Conservation (phyloP, 495 filamentous ascomycete genomes). For the Hypomontagnella monticulosa region DNA sequence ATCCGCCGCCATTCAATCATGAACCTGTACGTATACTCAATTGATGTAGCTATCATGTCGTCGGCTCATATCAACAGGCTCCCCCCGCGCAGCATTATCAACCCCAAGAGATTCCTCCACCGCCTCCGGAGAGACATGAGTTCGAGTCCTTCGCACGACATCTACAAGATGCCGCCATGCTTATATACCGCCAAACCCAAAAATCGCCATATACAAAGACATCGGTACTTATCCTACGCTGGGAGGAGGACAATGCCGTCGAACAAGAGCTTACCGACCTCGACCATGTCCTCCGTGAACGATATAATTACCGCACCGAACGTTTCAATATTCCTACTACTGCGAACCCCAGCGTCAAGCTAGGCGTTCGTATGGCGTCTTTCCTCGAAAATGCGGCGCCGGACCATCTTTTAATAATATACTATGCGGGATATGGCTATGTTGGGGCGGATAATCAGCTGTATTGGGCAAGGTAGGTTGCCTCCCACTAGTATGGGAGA, state of each 20-base stretch:
- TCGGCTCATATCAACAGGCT: slow-evolving; percentile 31
- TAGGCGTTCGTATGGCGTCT: slow-evolving; percentile 60
- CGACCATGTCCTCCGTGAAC: slow-evolving; percentile 61
- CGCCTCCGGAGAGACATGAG: slow-evolving; percentile 57
- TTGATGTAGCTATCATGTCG: slow-evolving; percentile 26
- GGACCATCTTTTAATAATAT: slow-evolving; percentile 65
- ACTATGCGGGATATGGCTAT: slow-evolving; percentile 65
- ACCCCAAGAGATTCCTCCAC: slow-evolving; percentile 39
- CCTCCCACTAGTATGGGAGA: slow-evolving; percentile 8
- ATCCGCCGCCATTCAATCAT: slow-evolving; percentile 39
- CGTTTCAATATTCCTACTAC: slow-evolving; percentile 62
- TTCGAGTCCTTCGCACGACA: slow-evolving; percentile 68
- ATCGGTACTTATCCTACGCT: slow-evolving; percentile 63
- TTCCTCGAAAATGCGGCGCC: slow-evolving; percentile 61
- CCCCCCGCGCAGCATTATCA: slow-evolving; percentile 39
- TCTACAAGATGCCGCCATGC: slow-evolving; percentile 66
- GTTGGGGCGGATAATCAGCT: slow-evolving; percentile 61
- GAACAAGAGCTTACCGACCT: slow-evolving; percentile 59
- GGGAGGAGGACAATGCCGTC: slow-evolving; percentile 63
- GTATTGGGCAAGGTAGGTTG: slow-evolving; percentile 65
- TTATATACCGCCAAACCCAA: slow-evolving; percentile 63
- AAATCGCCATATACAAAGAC: slow-evolving; percentile 60
- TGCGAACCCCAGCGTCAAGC: slow-evolving; percentile 61
- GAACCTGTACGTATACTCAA: slow-evolving; percentile 45
- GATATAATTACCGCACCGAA: slow-evolving; percentile 63